Conservation (phyloP, 108 stramenopile species). For the Cyclotella distinguenda region DNA sequence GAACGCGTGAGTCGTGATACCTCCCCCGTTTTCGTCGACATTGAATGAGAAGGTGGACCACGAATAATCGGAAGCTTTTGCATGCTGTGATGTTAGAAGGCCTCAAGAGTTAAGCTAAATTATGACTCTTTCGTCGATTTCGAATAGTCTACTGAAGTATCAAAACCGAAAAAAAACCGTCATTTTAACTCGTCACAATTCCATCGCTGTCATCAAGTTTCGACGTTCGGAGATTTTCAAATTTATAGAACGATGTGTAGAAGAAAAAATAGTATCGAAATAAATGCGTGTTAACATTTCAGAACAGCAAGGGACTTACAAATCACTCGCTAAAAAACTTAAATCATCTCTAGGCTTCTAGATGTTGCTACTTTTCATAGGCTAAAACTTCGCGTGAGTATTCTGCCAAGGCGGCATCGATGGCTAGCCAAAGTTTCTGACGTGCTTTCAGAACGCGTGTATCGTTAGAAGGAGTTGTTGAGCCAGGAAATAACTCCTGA, state of each 20-base stretch:
- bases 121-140: too few species aligned
- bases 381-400: conserved; percentile 42
- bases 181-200: too few species aligned
- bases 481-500: not conserved
- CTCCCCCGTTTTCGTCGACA: conserved; percentile 9
- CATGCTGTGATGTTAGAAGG: too few species aligned
- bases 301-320: too few species aligned
- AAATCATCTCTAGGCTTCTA: not conserved
- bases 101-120: too few species aligned
- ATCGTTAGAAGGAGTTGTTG: conserved; percentile 27
- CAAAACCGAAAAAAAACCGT: too few species aligned
- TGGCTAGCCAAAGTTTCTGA: conserved; percentile 28
- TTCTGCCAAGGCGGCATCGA: conserved; percentile 36
- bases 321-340: not conserved
- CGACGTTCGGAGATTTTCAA: too few species aligned
- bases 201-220: too few species aligned
- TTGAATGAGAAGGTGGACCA: conserved; percentile 19
- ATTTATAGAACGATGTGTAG: too few species aligned
- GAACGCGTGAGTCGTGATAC: conserved; percentile 41
- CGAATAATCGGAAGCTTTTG: conserved; percentile 17
- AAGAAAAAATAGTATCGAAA: too few species aligned
- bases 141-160: too few species aligned
- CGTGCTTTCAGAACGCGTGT: conserved; percentile 33
- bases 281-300: too few species aligned
- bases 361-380: not conserved